These are phyloP conservation scores for Chaetomiaceae sp. DNA, from an alignment of 2,329 filamentous ascomycete genomes.

Conservation along the genomic window DNA sequence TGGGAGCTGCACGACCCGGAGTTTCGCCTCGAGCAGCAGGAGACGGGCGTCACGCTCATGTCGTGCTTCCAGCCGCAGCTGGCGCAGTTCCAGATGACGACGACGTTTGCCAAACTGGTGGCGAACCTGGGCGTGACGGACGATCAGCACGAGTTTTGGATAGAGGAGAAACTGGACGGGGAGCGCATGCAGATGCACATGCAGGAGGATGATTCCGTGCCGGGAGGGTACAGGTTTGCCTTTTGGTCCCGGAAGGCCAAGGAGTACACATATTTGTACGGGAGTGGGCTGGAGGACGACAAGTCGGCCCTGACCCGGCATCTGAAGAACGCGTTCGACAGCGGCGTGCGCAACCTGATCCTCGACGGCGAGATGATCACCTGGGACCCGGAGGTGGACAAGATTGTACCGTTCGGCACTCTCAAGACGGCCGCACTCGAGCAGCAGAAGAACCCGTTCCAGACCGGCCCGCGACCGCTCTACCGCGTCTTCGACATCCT, in stretches of 20 bases:
- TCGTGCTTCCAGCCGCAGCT: constrained; percentile 95
- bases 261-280: constrained; percentile 93
- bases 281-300: constrained; percentile 67
- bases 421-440: constrained; percentile 84
- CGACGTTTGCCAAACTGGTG: constrained; percentile 73
- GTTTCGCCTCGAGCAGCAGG: constrained; percentile 67
- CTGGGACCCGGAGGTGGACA: constrained; percentile 84
- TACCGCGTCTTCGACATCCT: constrained; percentile 89
- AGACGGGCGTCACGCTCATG: constrained; percentile 75
- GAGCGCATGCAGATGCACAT: constrained; percentile 98
- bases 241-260: constrained; percentile 98
- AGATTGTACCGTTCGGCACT: constrained; percentile 83
- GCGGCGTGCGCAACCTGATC: constrained; percentile 78
- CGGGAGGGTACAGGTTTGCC: constrained; percentile 68
- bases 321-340: constrained; percentile 69
- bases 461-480: constrained; percentile 65
- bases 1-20: constrained; percentile 82
- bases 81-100: constrained; percentile 83
- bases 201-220: constrained; percentile 60
- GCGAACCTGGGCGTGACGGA: constrained; percentile 59
- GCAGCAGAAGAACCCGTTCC: constrained; percentile 68
- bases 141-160: constrained; percentile 80
- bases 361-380: constrained; percentile 98
- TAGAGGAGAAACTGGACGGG: constrained; percentile 95
- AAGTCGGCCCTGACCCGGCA: constrained; percentile 76